Base-by-base conservation (phyloP, 345 rosid species). In the Dovyalis caffra region DNA sequence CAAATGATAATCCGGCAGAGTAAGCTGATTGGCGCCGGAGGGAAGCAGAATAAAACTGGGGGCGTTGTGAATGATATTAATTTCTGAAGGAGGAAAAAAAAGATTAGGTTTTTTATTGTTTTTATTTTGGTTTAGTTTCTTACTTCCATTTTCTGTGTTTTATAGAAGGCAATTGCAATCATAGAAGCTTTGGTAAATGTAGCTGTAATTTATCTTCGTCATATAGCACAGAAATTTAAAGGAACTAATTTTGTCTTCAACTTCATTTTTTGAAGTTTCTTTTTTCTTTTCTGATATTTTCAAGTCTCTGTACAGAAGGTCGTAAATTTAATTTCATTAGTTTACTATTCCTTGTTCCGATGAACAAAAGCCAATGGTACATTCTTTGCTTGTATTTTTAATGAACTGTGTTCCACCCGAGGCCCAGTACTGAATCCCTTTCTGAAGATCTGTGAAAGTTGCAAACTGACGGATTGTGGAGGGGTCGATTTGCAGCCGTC, bases 31-130 rank as follows among this genome's bases (percentile, higher is more conserved):
- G 87, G 81, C 83, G 43, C 35, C 49, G 25, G 80, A 79, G 80
- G 71, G 78, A 53, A 79, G 83, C 80, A 71, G 78, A 88, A 88
- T 88, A 88, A 88, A 78, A 78, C 64, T n/a, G 76, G 76, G 79
- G 78, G 56, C 32, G 66, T 74, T 69, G 67, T 76, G 74, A 72
- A 69, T 86, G 87, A 72, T 83, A 85, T 84, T 80, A 81, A 83
- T 81, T 81, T 77, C 79, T 73, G 78, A 75, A 76, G 84, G 71
- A 72, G 67, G 77, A 37, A 3, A 32, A 62, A 29, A 15, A 69
- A 43, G 65, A 65, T 76, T 80, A 80, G 85, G 81, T 63, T 83
- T 71, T 71, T 71, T 71, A 80, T 68, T 84, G 74, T 75, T 78
- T 77, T 74, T 69, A 74, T 76, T 66, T 76, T 80, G 75, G 20